Conservation (phyloP, 768 basidiomycete species). For the Mycena filopes region DNA sequence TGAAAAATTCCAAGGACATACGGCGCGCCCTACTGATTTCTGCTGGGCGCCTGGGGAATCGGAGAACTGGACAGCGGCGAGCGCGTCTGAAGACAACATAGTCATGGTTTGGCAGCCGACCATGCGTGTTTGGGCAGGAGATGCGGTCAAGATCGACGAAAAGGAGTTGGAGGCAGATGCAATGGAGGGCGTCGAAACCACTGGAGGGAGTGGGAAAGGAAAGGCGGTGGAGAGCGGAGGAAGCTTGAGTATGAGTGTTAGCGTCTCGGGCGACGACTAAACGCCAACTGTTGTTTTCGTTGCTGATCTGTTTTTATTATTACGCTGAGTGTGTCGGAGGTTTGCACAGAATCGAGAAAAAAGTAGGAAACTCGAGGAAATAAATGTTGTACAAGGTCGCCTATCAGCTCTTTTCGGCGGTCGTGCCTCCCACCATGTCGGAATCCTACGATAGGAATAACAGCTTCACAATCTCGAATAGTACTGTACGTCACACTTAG, state of each 20-base stretch:
- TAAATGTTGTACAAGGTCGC: constrained; percentile 28
- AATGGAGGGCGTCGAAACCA: constrained; percentile 78
- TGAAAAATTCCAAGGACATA: constrained; percentile 70
- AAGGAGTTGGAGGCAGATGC: constrained; percentile 85
- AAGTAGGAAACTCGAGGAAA: constrained; percentile 16
- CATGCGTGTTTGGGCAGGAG: constrained; percentile 93
- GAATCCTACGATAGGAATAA: constrained; percentile 64
- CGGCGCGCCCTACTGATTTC: constrained; percentile 91
- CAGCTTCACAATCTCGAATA: constrained; percentile 77
- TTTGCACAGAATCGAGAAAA: constrained; percentile 13
- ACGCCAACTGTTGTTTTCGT: constrained; percentile 20
- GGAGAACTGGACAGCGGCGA: constrained; percentile 88
- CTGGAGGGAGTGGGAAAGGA: constrained; percentile 44
- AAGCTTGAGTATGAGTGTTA: constrained; percentile 68
- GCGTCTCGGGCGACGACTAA: constrained; percentile 65
- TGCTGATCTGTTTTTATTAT: constrained; percentile 9
- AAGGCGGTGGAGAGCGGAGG: constrained; percentile 49
- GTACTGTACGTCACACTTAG: constrained; percentile 53
- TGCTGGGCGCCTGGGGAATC: constrained; percentile 90
- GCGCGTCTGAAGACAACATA: constrained; percentile 96
- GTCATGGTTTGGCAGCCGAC: constrained; percentile 98
- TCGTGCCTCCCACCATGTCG: constrained; percentile 5
- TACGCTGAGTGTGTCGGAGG: constrained; percentile 7
- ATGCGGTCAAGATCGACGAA: constrained; percentile 84
- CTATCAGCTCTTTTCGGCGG: constrained; percentile 20